Percentiles rank a stretch among this genome's conserved stretches.
phyloP scores from a whole-genome alignment of 1,139 yeast genomes.

The Petasospora rhodanensis region DNA sequence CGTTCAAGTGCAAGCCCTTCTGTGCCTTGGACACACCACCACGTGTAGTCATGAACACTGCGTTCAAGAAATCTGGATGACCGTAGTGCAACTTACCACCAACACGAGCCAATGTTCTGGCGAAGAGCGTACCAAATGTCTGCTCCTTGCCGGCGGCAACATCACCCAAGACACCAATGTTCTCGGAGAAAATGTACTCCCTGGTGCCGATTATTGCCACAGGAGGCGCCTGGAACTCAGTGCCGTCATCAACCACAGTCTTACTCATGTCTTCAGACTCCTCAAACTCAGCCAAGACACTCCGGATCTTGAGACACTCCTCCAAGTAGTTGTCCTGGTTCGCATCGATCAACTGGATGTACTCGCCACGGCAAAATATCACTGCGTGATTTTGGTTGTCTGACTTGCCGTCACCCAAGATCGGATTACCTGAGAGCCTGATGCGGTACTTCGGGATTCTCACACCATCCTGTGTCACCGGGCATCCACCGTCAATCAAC shows the following conservation, averaged over 20 bases:
- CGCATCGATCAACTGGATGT: conserved; percentile 69
- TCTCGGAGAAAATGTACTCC: conserved; percentile 70
- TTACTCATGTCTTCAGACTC: conserved; percentile 37
- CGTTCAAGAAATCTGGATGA: conserved; percentile 70
- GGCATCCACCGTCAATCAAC: conserved; percentile 70
- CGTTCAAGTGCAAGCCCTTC: conserved; percentile 69
- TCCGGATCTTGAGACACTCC: conserved; percentile 70
- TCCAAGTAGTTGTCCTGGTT: conserved; percentile 71
- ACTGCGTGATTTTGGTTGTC: conserved; percentile 70
- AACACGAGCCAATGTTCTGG: conserved; percentile 67
- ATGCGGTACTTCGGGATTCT: conserved; percentile 63
- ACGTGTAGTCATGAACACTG: conserved; percentile 65
- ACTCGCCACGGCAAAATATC: conserved; percentile 71
- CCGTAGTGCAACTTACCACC: conserved; percentile 76
- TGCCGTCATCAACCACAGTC: conserved; percentile 30
- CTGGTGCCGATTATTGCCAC: conserved; percentile 76
- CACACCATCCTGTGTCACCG: conserved; percentile 59
- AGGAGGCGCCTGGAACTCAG: conserved; percentile 53
- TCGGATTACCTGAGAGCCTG: conserved; percentile 76
- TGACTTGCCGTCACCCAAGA: conserved; percentile 76
- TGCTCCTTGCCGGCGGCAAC: conserved; percentile 78
- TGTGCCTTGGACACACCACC: conserved; percentile 78
- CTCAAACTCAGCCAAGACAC: conserved; percentile 65
- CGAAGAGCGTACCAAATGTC: conserved; percentile 70
- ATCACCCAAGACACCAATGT: conserved; percentile 71